These are phyloP conservation scores for Suillus placidus DNA, from an alignment of 768 basidiomycete species.

Conservation along the genomic window DNA sequence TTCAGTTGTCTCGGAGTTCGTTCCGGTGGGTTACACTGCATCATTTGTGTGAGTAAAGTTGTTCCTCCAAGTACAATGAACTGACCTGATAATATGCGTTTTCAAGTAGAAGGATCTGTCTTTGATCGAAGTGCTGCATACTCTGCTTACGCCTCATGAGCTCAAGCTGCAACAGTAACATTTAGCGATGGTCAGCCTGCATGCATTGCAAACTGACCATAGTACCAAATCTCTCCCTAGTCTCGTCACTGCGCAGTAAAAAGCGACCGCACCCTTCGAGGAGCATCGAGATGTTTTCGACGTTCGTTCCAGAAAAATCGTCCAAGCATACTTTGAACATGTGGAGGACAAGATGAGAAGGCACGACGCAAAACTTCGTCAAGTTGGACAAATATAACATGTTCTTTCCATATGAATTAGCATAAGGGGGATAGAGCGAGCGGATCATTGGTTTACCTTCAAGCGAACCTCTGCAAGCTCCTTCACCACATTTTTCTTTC, in stretches of 20 bases:
- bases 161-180: conserved; percentile 63
- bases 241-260: conserved; percentile 84
- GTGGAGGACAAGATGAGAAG: conserved; percentile 89
- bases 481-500: conserved; percentile 90
- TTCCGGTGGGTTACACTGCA: conserved; percentile 95
- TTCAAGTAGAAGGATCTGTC: conserved; percentile 87
- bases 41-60: conserved; percentile 13
- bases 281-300: conserved; percentile 90
- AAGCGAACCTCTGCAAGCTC: conserved; percentile 84
- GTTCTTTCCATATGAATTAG: conserved; percentile 57
- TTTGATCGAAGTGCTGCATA: conserved; percentile 89
- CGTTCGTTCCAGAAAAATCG: conserved; percentile 89
- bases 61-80: conserved; percentile 5
- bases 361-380: conserved; percentile 95
- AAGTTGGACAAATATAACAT: conserved; percentile 85
- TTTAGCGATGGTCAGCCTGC: not conserved
- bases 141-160: conserved; percentile 94
- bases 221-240: conserved; percentile 79
- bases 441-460: conserved; percentile 55
- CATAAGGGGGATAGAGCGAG: conserved; percentile 2
- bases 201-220: conserved; percentile 59
- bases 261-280: conserved; percentile 95
- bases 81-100: conserved; percentile 96
- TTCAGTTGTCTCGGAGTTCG: conserved; percentile 85
- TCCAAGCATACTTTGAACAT: conserved; percentile 97